Percentiles rank a stretch among this genome's conserved stretches.
Conservation (phyloP, 2,329 filamentous ascomycete species). For the Graphilbum fragrans region DNA sequence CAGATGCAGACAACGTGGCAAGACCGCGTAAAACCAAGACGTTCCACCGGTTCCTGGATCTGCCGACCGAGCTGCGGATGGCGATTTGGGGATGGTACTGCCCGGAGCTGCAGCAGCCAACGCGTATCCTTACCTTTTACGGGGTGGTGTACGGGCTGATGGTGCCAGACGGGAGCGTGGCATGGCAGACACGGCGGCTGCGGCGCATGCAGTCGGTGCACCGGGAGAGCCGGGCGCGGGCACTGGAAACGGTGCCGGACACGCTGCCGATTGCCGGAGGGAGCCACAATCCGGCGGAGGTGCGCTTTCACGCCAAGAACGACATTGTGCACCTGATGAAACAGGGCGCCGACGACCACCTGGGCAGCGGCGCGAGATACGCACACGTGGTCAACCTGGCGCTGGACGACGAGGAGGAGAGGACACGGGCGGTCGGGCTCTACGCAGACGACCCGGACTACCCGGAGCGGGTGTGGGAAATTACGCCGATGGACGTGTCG, state of each 20-base stretch:
- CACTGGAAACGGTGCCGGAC: conserved; percentile 7
- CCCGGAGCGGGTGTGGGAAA: no score
- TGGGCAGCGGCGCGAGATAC: neutral
- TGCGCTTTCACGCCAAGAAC: conserved; percentile 7
- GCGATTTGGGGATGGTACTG: conserved; percentile 10
- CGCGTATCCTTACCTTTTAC: conserved; percentile 3
- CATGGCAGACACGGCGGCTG: neutral
- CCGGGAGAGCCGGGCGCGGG: conserved; percentile 9
- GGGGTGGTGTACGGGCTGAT: neutral
- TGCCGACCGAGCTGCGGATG: conserved; percentile 10
- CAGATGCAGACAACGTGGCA: no score
- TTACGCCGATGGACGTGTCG: no score
- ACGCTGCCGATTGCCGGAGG: conserved; percentile 2
- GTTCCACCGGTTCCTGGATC: conserved; percentile 6
- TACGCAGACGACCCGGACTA: neutral
- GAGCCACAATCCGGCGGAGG: neutral
- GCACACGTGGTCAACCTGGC: neutral
- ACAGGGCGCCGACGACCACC: neutral
- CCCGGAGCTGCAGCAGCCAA: neutral
- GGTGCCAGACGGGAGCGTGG: neutral
- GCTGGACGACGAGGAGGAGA: neutral
- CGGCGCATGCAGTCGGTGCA: conserved; percentile 7
- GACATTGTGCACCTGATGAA: conserved; percentile 8
- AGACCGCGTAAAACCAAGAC: no score
- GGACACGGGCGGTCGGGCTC: neutral